Conservation (phyloP, 1,139 yeast species). For the Kurtzmaniella quercitrusa region DNA sequence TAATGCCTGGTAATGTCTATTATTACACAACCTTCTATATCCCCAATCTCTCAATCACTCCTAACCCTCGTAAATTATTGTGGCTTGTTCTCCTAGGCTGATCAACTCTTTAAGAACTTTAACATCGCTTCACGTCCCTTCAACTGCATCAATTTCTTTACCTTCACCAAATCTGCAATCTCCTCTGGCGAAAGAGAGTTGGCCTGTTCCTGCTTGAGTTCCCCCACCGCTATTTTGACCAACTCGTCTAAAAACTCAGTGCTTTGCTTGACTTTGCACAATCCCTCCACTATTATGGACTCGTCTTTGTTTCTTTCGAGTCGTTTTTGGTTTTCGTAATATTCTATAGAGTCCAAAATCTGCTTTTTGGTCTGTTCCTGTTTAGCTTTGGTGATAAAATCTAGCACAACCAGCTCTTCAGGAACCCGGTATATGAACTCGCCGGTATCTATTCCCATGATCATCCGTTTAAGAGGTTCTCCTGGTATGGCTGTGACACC, state of each 20-base stretch:
- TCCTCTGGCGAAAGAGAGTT: conserved; percentile 27
- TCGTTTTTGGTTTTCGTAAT: conserved; percentile 18
- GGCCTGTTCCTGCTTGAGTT: not conserved
- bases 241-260: conserved; percentile 25
- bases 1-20: not conserved
- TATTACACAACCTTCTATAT: too few species aligned
- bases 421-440: conserved; percentile 62
- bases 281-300: conserved; percentile 21
- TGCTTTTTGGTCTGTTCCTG: conserved; percentile 25
- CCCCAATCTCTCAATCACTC: too few species aligned
- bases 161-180: conserved; percentile 40
- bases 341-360: conserved; percentile 21
- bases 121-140: conserved; percentile 70
- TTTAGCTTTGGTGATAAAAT: conserved; percentile 56
- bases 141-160: conserved; percentile 56
- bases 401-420: conserved; percentile 69
- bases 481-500: conserved; percentile 47
- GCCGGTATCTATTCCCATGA: conserved; percentile 24
- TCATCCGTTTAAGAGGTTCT: conserved; percentile 29
- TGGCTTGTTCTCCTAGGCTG: too few species aligned
- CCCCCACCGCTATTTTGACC: conserved; percentile 16
- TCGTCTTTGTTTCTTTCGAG: conserved; percentile 20
- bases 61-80: too few species aligned
- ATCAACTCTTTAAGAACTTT: conserved; percentile 40
- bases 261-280: conserved; percentile 16